Evolutionary conservation across 805 yeast species (phyloP).

Genomic region (Ogataea saltuana): DNA sequence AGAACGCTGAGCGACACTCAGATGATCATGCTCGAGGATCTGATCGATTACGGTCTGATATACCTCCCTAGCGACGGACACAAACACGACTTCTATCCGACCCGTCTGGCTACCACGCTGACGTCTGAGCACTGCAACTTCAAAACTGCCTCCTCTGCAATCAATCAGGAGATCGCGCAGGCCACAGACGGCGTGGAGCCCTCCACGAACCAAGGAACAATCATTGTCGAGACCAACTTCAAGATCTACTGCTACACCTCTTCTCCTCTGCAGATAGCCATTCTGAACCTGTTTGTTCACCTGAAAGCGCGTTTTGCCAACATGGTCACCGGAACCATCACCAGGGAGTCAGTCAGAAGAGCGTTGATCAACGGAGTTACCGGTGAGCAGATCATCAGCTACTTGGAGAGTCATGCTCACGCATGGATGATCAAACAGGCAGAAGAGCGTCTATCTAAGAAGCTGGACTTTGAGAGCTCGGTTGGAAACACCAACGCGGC

Average conservation of each 20-base stretch:
- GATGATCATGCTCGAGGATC: conserved; percentile 79
- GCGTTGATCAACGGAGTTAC: conserved; percentile 90
- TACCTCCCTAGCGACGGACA: conserved; percentile 41
- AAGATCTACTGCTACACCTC: conserved; percentile 90
- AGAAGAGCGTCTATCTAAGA: conserved; percentile 65
- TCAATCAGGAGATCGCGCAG: conserved; percentile 62
- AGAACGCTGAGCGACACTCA: conserved; percentile 77
- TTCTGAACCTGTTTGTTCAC: conserved; percentile 84
- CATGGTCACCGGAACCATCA: conserved; percentile 90
- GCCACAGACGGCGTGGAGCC: conserved; percentile 20
- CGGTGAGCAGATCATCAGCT: conserved; percentile 90
- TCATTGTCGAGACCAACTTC: conserved; percentile 91
- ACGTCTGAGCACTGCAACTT: conserved; percentile 80
- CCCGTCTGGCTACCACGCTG: conserved; percentile 83
- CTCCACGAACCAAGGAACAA: conserved; percentile 51
- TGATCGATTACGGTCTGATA: conserved; percentile 88
- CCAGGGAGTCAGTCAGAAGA: conserved; percentile 84
- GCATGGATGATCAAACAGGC: conserved; percentile 82
- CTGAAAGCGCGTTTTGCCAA: conserved; percentile 82
- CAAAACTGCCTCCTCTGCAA: conserved; percentile 71
- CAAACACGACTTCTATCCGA: conserved; percentile 66
- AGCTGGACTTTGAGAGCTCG: conserved; percentile 60
- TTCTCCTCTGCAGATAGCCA: conserved; percentile 93
- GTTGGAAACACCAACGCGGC: conserved; percentile 41
- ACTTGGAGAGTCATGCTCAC: conserved; percentile 89